A percentile compares a stretch with the other conserved stretches of the same genome.
Evolutionary conservation across 192 early-diverging fungal genomes (phyloP).

Genomic region (Allomyces macrogynus): DNA sequence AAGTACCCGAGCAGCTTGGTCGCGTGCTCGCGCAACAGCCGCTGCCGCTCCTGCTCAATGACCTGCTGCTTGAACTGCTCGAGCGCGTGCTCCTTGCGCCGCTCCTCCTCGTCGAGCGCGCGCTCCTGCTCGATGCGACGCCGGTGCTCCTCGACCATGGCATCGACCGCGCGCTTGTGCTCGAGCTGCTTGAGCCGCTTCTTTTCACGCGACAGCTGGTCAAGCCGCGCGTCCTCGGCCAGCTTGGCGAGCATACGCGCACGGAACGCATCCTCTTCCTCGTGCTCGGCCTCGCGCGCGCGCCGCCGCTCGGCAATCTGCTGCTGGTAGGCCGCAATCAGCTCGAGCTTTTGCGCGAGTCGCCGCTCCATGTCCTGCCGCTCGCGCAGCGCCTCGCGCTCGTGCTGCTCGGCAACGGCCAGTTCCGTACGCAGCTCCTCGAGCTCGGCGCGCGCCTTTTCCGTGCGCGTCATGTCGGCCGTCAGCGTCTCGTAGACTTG

Average conservation of each 20-base stretch:
- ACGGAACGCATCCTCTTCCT: conserved; percentile 25
- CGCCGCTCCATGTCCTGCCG: conserved; percentile 18
- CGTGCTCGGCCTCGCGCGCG: conserved; percentile 16
- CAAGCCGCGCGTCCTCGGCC: conserved; percentile 31
- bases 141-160: conserved; percentile 25
- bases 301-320: conserved; percentile 26
- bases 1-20: conserved; percentile 25
- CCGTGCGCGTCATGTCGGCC: conserved; percentile 22
- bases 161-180: conserved; percentile 34
- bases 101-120: conserved; percentile 13
- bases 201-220: conserved; percentile 27
- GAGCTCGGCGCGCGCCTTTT: conserved; percentile 22
- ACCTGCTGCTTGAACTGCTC: conserved; percentile 26
- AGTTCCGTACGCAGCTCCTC: conserved; percentile 34
- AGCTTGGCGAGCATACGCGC: conserved; percentile 34
- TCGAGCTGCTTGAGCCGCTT: conserved; percentile 36
- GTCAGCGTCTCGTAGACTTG: conserved; percentile 37
- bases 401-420: conserved; percentile 26
- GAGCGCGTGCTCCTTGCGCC: conserved; percentile 17
- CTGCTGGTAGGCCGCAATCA: conserved; percentile 31
- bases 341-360: conserved; percentile 27
- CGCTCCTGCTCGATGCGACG: conserved; percentile 14
- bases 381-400: conserved; percentile 18
- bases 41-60: conserved; percentile 37
- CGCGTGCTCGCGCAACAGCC: conserved; percentile 39